phyloP scores from a whole-genome alignment of 1,284 basidiomycete species.

The Ceratobasidium papillatum region DNA sequence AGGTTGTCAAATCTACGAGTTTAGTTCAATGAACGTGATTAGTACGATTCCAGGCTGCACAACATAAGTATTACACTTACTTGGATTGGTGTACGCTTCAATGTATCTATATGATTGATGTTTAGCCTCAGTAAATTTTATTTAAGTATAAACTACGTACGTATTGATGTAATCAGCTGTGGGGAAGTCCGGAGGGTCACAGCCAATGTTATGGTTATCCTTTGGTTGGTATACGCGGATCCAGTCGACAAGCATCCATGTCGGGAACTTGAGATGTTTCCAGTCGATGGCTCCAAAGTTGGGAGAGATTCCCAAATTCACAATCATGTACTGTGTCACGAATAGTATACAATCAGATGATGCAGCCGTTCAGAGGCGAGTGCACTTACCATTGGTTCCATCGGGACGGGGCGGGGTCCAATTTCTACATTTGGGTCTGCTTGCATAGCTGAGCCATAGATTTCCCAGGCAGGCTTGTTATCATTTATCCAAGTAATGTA shows the following conservation, averaged over 20 bases:
- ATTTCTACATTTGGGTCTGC: conserved; percentile 54
- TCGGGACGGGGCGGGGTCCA: conserved; percentile 57
- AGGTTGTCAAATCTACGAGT: conserved; percentile 48
- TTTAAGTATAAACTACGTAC: conserved; percentile 48
- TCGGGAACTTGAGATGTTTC: conserved; percentile 51
- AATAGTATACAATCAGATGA: conserved; percentile 61
- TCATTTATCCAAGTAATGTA: conserved; percentile 58
- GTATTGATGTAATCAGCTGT: conserved; percentile 61
- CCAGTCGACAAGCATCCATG: conserved; percentile 64
- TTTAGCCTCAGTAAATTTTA: background rate
- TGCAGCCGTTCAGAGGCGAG: conserved; percentile 49
- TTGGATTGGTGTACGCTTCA: conserved; percentile 53
- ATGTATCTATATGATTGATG: conserved; percentile 49
- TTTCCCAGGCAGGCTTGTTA: conserved; percentile 56
- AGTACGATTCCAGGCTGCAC: too few relatives aligned
- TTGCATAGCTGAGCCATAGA: conserved; percentile 56
- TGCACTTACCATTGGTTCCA: conserved; percentile 54
- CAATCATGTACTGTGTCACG: conserved; percentile 60
- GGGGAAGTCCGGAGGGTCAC: conserved; percentile 63
- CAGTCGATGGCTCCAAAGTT: conserved; percentile 59
- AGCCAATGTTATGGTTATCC: conserved; percentile 60
- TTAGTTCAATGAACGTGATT: too few relatives aligned
- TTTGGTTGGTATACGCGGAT: conserved; percentile 66
- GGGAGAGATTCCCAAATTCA: conserved; percentile 55
- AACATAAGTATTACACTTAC: too few relatives aligned